A percentile compares a stretch with the other conserved stretches of the same genome.
phyloP scores from a whole-genome alignment of 106 monocot species.

The Apostasia ramifera region DNA sequence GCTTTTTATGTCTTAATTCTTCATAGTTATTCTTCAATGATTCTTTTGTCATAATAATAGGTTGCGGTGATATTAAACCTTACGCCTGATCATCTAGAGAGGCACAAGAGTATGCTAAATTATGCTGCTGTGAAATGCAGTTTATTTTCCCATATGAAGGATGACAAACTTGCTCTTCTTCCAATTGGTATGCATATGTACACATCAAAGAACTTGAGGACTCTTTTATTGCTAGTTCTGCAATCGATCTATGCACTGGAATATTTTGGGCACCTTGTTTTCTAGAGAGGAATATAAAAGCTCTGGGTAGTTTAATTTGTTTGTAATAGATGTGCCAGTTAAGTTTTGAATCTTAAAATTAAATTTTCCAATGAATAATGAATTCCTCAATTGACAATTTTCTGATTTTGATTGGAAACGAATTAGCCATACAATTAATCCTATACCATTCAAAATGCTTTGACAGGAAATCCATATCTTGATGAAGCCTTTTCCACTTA shows the following conservation, averaged over 20 bases:
- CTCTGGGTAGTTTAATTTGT: too few relatives aligned
- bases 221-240: neutral
- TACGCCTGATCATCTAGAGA: constrained; percentile 53
- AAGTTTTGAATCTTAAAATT: too few relatives aligned
- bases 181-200: constrained; percentile 25
- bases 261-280: too few relatives aligned
- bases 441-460: neutral
- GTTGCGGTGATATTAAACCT: constrained; percentile 45
- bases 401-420: too few relatives aligned
- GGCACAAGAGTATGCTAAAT: constrained; percentile 46
- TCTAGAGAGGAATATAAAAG: too few relatives aligned
- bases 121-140: constrained; percentile 46
- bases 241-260: too few relatives aligned
- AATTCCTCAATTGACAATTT: too few relatives aligned
- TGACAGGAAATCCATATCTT: constrained; percentile 37
- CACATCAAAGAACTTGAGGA: neutral
- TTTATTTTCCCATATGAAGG: constrained; percentile 40
- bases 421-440: constrained; percentile 1
- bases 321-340: too few relatives aligned
- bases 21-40: constrained; percentile 2
- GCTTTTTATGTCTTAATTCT: neutral
- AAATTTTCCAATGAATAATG: too few relatives aligned
- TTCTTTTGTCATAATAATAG: constrained; percentile 14
- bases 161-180: constrained; percentile 35
- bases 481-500: constrained; percentile 28